phyloP scores from a whole-genome alignment of 371 early-diverging fungal genomes.

The Lichtheimia hyalospora region DNA sequence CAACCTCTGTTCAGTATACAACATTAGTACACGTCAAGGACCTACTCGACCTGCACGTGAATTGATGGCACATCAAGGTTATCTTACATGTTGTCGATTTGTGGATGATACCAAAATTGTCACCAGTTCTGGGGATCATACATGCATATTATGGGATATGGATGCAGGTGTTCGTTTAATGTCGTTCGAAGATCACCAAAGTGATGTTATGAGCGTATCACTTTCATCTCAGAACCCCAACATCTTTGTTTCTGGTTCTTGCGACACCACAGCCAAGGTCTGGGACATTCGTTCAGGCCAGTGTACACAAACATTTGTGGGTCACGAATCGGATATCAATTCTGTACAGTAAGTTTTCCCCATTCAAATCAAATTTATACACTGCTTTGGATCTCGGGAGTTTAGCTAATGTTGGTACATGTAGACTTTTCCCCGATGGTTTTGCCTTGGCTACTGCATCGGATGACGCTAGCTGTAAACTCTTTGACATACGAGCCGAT shows the following conservation, averaged over 20 bases:
- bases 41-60: conserved; percentile 92
- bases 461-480: conserved; percentile 95
- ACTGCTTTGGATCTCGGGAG: background rate
- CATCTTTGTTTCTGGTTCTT: conserved; percentile 96
- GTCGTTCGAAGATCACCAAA: conserved; percentile 94
- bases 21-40: conserved; percentile 89
- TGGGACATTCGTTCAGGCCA: conserved; percentile 97
- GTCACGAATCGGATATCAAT: conserved; percentile 98
- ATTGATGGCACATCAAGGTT: conserved; percentile 92
- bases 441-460: conserved; percentile 97
- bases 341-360: conserved; percentile 73
- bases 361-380: background rate
- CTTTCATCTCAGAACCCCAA: conserved; percentile 74
- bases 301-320: conserved; percentile 97
- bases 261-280: conserved; percentile 96
- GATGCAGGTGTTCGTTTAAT: conserved; percentile 91
- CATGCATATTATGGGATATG: conserved; percentile 98
- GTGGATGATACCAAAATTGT: conserved; percentile 91
- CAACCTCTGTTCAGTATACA: conserved; percentile 96
- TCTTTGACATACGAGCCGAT: conserved; percentile 97
- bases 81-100: conserved; percentile 95
- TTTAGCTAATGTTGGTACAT: background rate
- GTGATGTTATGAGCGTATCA: conserved; percentile 90
- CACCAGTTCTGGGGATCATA: conserved; percentile 88
- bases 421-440: conserved; percentile 94